Base-by-base conservation (phyloP, 768 basidiomycete species). In the Crassisporium funariophilum region DNA sequence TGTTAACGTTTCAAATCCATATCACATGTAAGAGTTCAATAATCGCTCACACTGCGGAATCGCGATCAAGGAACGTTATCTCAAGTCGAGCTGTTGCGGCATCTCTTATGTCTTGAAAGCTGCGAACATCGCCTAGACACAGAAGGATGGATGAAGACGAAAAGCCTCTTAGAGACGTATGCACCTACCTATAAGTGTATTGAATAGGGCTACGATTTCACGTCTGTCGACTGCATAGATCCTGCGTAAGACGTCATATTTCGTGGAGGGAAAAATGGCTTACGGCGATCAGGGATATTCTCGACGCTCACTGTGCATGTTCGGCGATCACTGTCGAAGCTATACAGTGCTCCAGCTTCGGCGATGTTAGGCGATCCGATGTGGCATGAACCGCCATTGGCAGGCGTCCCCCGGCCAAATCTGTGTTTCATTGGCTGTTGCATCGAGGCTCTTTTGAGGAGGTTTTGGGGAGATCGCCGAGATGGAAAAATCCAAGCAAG, bases 151-250 rank as follows among this genome's bases (percentile, higher is more conserved):
- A 33, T n/a, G 40, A 11, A 17, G n/a, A 29, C 20, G n/a, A 22
- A 21, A 24, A 19, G 42, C 27, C 23, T 6, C 16, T 13, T 31
- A 42, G 9, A 20, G 42, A 27, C 35, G 27, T 29, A 16, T 27
- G 35, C 22, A 53, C 58, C 16, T 57, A 82, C 83, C 83, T 41
- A 84, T 79, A 36, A 81, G 69, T 22, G 68, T 76, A 47, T 68
- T 74, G 60, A 86, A 86, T 46, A 85, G 64, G 11, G 78, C 69
- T 16, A 79, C 65, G 16, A 85, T 68, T 52, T 84, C 82, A 60
- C 53, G 70, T 63, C 43, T 49, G 39, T 59, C 52, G 23, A 59
- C 60, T 60, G 25, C n/a, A n/a, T n/a, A n/a, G n/a, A n/a, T n/a
- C n/a, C n/a, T 10, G 35, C 2, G n/a, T 9, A 22, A 22, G 36